Evolutionary conservation across 1,284 basidiomycete genomes (phyloP).

Genomic region (Sporisorium exsertum): DNA sequence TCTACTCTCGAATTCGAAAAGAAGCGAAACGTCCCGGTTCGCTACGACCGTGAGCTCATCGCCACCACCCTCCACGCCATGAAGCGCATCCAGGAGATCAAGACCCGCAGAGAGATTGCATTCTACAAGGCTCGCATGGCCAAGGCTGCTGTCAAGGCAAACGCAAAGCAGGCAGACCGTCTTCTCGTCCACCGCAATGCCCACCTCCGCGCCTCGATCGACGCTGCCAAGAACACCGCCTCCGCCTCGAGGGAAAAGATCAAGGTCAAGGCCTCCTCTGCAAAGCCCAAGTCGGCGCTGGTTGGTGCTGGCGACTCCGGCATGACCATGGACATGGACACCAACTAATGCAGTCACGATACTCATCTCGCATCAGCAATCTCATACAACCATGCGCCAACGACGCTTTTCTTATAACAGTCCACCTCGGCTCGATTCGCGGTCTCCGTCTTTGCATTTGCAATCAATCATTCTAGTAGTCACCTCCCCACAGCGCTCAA

Average conservation of each 20-base stretch:
- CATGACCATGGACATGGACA: conserved; percentile 59
- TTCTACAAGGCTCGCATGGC: conserved; percentile 76
- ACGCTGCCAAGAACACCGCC: conserved; percentile 36
- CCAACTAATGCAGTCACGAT: conserved; percentile 26
- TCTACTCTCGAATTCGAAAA: conserved; percentile 99
- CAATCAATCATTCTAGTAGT: no score
- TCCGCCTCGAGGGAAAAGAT: conserved; percentile 46
- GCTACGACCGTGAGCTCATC: conserved; percentile 95
- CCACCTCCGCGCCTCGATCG: conserved; percentile 60
- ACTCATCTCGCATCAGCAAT: not conserved
- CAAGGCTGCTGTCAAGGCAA: conserved; percentile 62
- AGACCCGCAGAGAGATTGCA: conserved; percentile 87
- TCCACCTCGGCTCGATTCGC: not conserved
- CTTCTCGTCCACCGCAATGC: conserved; percentile 62
- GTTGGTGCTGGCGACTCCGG: conserved; percentile 51
- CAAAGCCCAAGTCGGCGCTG: conserved; percentile 57
- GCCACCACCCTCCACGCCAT: conserved; percentile 96
- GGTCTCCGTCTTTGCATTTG: conserved; percentile 28
- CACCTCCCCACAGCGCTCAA: no score
- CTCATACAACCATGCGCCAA: not conserved
- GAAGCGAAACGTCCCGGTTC: conserved; percentile 94
- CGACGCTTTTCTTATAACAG: not conserved
- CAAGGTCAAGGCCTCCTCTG: conserved; percentile 51
- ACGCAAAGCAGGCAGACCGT: conserved; percentile 60
- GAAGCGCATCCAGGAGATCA: conserved; percentile 94